Evolutionary conservation across 2,329 filamentous ascomycete species (phyloP).

Genomic region (Xylaria arbuscula): DNA sequence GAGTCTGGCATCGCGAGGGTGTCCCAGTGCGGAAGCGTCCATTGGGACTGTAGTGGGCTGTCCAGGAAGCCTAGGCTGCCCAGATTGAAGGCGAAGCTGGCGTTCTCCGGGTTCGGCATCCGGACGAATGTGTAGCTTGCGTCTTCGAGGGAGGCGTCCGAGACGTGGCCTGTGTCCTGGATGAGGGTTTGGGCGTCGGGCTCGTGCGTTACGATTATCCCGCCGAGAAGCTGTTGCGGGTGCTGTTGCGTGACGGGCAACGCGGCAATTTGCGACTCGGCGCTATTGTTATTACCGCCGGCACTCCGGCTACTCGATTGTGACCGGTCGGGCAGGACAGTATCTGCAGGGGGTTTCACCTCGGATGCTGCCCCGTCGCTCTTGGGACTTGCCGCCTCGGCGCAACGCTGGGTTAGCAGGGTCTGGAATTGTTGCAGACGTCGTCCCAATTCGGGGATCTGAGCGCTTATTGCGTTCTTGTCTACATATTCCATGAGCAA

Average conservation of each 20-base stretch:
- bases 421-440: slow-evolving; percentile 70
- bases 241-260: slow-evolving; percentile 24
- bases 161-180: slow-evolving; percentile 9
- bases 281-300: no score
- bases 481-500: slow-evolving; percentile 71
- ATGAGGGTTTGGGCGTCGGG: slow-evolving; percentile 20
- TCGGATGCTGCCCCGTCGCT: slow-evolving; percentile 41
- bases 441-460: slow-evolving; percentile 66
- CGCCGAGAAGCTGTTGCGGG: slow-evolving; percentile 33
- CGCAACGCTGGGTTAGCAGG: slow-evolving; percentile 63
- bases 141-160: slow-evolving; percentile 25
- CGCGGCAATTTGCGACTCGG: background rate
- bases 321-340: background rate
- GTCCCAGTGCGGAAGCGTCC: slow-evolving; percentile 49
- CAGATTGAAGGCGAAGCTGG: slow-evolving; percentile 59
- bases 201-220: slow-evolving; percentile 37
- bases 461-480: slow-evolving; percentile 66
- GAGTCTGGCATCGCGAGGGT: slow-evolving; percentile 49
- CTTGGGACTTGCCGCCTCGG: slow-evolving; percentile 53
- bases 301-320: background rate
- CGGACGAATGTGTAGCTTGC: slow-evolving; percentile 61
- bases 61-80: slow-evolving; percentile 37
- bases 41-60: slow-evolving; percentile 45
- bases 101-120: slow-evolving; percentile 63
- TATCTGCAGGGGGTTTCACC: slow-evolving; percentile 26